Base-by-base conservation (phyloP, 306 rosid species). In the Corylus americana region DNA sequence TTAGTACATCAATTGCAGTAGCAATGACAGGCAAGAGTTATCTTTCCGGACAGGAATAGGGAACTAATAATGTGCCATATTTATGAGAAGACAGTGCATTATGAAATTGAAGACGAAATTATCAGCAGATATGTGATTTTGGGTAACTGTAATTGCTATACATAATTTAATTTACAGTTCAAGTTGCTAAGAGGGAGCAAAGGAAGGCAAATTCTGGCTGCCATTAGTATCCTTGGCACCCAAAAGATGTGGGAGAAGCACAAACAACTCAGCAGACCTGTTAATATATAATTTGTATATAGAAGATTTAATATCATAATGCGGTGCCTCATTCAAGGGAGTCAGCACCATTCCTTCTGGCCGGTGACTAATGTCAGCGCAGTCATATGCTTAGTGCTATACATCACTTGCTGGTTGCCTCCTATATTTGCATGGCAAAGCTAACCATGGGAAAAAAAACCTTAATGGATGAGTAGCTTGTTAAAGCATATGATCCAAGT, bases 141-240 rank as follows among this genome's bases (percentile, higher is more conserved):
- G 80, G 77, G 57, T 79, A 78, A 55, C 88, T 83, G 78, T 80
- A 82, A 8, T 70, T 70, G 73, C 74, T 78, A 74, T 78, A 55
- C 86, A 51, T 81, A 55, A 67, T 78, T 70, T 73, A 78, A 87
- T 89, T 73, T 85, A 90, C 94, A 85, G 76, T 82, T 86, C 81
- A 45, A 61, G 68, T 63, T 53, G 77, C 62, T 27, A 77, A 74
- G 77, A 66, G 49, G 80, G 77, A 68, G 80, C 51, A 77, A 74
- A 75, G 79, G 80, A 70, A 70, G 75, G 71, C 74, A 80, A n/a
- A 66, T 18, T 74, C 75, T 75, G 79, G 80, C 25, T 45, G 80
- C 84, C 83, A 79, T 49, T 49, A 18, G 82, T 77, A 81, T 82
- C 82, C 92, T 83, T 75, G 84, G 75, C 89, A 78, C 83, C 86